These are phyloP conservation scores for Phaseolus coccineus DNA, from an alignment of 331 rosid species.

Conservation along the genomic window DNA sequence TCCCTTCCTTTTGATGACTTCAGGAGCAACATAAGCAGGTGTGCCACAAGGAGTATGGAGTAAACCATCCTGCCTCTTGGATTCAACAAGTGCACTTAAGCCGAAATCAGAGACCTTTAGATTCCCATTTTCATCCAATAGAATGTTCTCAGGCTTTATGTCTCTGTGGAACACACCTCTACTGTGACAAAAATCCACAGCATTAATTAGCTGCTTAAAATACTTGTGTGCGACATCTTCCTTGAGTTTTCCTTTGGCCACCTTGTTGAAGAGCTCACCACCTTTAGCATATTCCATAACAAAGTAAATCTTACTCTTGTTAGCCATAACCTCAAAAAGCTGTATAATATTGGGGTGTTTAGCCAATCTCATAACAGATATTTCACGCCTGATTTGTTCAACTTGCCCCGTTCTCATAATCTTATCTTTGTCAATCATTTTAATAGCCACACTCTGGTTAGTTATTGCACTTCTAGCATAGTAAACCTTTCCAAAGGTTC, in stretches of 20 bases:
- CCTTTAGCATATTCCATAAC: conserved; percentile 92
- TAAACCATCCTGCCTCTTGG: conserved; percentile 68
- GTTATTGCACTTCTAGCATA: conserved; percentile 69
- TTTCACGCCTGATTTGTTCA: conserved; percentile 78
- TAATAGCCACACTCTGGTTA: conserved; percentile 84
- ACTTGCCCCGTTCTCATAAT: conserved; percentile 61
- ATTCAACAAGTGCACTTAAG: conserved; percentile 78
- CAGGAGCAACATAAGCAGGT: conserved; percentile 97
- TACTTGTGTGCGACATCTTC: conserved; percentile 76
- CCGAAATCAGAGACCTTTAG: conserved; percentile 94
- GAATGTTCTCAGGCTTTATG: conserved; percentile 89
- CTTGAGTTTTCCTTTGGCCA: conserved; percentile 80
- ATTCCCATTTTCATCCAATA: conserved; percentile 81
- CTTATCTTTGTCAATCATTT: conserved; percentile 80
- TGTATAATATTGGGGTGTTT: conserved; percentile 81
- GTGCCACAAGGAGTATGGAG: conserved; percentile 95
- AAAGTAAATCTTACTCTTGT: conserved; percentile 86
- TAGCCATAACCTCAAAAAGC: conserved; percentile 92
- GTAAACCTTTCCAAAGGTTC: conserved; percentile 87
- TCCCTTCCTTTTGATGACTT: conserved; percentile 82
- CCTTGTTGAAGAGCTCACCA: conserved; percentile 84
- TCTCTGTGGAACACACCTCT: conserved; percentile 94
- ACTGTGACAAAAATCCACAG: conserved; percentile 89
- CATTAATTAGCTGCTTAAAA: conserved; percentile 78
- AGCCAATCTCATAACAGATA: conserved; percentile 78